These are phyloP conservation scores for Lentinula detonsa DNA, from an alignment of 768 basidiomycete species.

Conservation along the genomic window DNA sequence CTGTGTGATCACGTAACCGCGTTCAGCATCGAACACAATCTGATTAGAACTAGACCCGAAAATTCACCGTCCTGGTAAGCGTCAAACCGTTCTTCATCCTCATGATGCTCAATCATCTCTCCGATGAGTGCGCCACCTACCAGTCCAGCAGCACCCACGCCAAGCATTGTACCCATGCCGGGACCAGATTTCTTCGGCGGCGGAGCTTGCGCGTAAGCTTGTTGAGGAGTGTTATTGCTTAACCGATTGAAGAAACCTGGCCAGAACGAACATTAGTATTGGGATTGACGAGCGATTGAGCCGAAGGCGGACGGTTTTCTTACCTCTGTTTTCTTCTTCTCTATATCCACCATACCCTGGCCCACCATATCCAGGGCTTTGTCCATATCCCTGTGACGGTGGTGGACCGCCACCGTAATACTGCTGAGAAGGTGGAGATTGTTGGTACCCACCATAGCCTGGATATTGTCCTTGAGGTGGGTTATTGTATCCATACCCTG, in stretches of 20 bases:
- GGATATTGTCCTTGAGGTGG: conserved; percentile 20
- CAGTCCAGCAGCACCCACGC: conserved; percentile 51
- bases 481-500: conserved; percentile 20
- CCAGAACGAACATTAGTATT: not conserved
- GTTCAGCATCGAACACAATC: not conserved
- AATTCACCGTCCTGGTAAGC: conserved; percentile 8
- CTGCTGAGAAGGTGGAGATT: conserved; percentile 17
- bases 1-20: not conserved
- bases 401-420: conserved; percentile 17
- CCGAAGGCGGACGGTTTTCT: not conserved
- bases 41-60: not conserved
- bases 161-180: conserved; percentile 41
- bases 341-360: conserved; percentile 11
- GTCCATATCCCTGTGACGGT: conserved; percentile 15
- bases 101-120: conserved; percentile 38
- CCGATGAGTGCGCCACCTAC: conserved; percentile 55
- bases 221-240: conserved; percentile 27
- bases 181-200: conserved; percentile 40
- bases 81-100: conserved; percentile 2
- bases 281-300: not conserved
- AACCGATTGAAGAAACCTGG: conserved; percentile 25
- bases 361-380: conserved; percentile 8
- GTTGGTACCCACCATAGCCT: conserved; percentile 19
- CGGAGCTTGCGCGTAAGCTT: conserved; percentile 26
- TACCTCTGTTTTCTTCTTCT: conserved; percentile 17